A percentile compares a stretch with the other conserved stretches of the same genome.
Conservation (phyloP, 495 filamentous ascomycete species). For the Xylaria acuta region DNA sequence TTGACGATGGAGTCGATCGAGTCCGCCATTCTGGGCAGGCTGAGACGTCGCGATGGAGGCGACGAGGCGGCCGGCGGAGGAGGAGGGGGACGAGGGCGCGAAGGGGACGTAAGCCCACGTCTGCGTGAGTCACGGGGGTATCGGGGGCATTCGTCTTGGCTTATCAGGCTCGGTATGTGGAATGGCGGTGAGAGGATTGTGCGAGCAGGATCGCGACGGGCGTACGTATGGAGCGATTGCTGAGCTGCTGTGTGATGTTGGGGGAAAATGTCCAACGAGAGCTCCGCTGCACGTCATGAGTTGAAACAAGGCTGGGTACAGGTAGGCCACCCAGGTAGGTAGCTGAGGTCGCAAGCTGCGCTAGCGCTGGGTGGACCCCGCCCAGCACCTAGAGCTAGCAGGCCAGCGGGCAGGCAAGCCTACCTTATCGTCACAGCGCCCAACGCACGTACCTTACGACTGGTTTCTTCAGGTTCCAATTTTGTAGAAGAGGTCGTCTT, state of each 20-base stretch:
- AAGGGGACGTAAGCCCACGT: constrained; percentile 40
- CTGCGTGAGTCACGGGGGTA: constrained; percentile 29
- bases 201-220: neutral
- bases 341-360: neutral
- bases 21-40: constrained; percentile 46
- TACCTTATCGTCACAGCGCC: neutral
- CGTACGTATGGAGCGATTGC: neutral
- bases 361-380: constrained; percentile 5
- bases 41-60: neutral
- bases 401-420: neutral
- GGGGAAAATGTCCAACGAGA: neutral
- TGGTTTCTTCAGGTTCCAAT: too few relatives aligned
- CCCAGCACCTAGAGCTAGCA: neutral
- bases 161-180: constrained; percentile 12
- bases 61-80: constrained; percentile 8
- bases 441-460: neutral
- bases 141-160: constrained; percentile 26
- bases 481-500: too few relatives aligned
- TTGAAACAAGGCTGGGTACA: constrained; percentile 1
- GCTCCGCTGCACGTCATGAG: constrained; percentile 21
- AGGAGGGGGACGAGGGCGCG: neutral
- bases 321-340: neutral
- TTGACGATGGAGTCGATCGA: constrained; percentile 88
- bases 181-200: constrained; percentile 24
- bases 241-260: constrained; percentile 24